phyloP scores from a whole-genome alignment of 495 filamentous ascomycete species.

The Talaromyces adpressus region DNA sequence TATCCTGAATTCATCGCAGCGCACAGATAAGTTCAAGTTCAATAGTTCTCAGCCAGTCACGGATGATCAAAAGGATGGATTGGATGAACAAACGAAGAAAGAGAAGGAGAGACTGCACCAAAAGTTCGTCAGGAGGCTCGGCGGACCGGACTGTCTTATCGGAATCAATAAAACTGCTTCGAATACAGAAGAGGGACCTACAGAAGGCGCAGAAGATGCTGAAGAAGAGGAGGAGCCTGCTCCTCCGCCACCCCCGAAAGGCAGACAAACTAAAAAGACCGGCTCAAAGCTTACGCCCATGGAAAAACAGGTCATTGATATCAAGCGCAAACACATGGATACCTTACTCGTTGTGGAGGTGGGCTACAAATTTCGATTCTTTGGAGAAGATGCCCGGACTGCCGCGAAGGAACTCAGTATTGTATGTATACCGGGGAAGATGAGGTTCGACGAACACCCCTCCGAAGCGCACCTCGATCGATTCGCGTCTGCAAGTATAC shows the following conservation, averaged over 20 bases:
- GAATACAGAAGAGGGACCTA: conserved; percentile 45
- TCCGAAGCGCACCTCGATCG: conserved; percentile 90
- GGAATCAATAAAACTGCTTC: conserved; percentile 54
- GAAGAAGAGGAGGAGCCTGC: conserved; percentile 50
- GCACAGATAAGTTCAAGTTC: conserved; percentile 35
- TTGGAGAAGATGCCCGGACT: conserved; percentile 89
- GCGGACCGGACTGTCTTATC: conserved; percentile 71
- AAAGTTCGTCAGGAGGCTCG: conserved; percentile 85
- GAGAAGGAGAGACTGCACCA: conserved; percentile 68
- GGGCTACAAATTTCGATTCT: conserved; percentile 96
- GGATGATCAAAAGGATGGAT: conserved; percentile 34
- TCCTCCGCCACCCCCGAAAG: conserved; percentile 35
- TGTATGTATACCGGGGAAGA: conserved; percentile 94
- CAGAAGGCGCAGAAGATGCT: conserved; percentile 42
- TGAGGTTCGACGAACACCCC: conserved; percentile 89
- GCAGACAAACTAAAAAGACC: conserved; percentile 59
- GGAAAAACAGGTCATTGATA: conserved; percentile 88
- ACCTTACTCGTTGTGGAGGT: conserved; percentile 87
- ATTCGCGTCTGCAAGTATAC: conserved; percentile 94
- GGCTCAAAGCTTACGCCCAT: conserved; percentile 81
- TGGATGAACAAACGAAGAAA: conserved; percentile 33
- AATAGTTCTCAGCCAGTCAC: conserved; percentile 27
- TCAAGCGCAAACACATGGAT: conserved; percentile 87
- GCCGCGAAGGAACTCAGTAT: conserved; percentile 91
- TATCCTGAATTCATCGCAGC: conserved; percentile 12